A percentile compares a stretch with the other conserved stretches of the same genome.
phyloP scores from a whole-genome alignment of 1,284 basidiomycete species.

The Fomes fomentarius region DNA sequence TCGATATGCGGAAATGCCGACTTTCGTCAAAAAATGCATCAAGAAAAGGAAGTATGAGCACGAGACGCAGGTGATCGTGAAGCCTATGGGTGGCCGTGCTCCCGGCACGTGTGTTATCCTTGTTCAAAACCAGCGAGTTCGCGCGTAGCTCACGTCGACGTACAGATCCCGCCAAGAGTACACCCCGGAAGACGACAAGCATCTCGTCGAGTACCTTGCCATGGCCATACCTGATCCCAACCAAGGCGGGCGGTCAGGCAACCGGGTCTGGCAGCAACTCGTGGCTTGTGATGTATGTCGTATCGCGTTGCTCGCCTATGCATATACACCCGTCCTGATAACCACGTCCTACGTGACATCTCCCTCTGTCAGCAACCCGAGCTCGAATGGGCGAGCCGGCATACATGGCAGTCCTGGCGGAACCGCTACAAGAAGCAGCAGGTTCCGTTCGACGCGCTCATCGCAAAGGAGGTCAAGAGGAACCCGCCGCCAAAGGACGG shows the following conservation, averaged over 20 bases:
- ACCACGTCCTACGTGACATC: background rate
- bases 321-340: constrained; percentile 9
- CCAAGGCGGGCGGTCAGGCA: constrained; percentile 69
- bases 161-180: constrained; percentile 59
- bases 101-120: constrained; percentile 8
- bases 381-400: constrained; percentile 62
- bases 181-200: constrained; percentile 67
- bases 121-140: too few species aligned
- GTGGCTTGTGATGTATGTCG: too few species aligned
- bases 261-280: constrained; percentile 64
- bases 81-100: constrained; percentile 19
- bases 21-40: constrained; percentile 28
- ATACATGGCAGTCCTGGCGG: constrained; percentile 79
- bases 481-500: constrained; percentile 26
- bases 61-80: background rate
- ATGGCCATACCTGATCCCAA: constrained; percentile 66
- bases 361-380: background rate
- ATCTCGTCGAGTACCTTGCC: constrained; percentile 71
- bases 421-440: constrained; percentile 76
- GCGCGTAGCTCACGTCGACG: too few species aligned
- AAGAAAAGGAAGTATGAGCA: constrained; percentile 17
- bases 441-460: constrained; percentile 55
- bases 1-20: constrained; percentile 22
- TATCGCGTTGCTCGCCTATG: too few species aligned
- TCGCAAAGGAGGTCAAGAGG: constrained; percentile 56